phyloP scores from a whole-genome alignment of 257 asterid genomes.

The Eucommia ulmoides region DNA sequence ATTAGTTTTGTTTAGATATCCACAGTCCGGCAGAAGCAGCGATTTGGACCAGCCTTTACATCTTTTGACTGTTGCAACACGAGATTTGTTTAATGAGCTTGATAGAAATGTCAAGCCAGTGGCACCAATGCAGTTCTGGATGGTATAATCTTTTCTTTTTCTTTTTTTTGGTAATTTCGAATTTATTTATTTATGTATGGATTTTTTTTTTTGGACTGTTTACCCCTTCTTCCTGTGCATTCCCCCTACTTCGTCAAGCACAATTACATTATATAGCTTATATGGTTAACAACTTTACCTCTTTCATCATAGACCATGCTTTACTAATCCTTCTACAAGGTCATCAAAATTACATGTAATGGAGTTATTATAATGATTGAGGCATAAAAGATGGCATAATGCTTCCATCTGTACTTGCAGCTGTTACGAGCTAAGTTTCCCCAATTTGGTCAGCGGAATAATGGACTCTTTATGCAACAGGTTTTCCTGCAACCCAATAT shows the following conservation, averaged over 20 bases:
- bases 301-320: too few relatives aligned
- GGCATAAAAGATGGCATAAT: constrained; percentile 72
- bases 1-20: constrained; percentile 46
- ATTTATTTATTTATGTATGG: constrained; percentile 5
- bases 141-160: constrained; percentile 37
- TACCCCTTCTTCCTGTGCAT: too few relatives aligned
- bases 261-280: too few relatives aligned
- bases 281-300: too few relatives aligned
- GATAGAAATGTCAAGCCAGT: constrained; percentile 89
- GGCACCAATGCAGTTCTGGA: constrained; percentile 86
- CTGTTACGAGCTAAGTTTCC: constrained; percentile 90
- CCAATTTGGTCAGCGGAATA: constrained; percentile 94
- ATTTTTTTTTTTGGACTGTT: too few relatives aligned
- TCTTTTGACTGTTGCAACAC: constrained; percentile 72
- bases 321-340: too few relatives aligned
- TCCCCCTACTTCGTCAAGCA: too few relatives aligned
- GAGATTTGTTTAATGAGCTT: constrained; percentile 79
- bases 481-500: constrained; percentile 27
- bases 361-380: too few relatives aligned
- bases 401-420: constrained; percentile 26
- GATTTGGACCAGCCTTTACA: constrained; percentile 77
- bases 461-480: constrained; percentile 98
- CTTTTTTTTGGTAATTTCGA: constrained; percentile 5
- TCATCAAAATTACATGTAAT: too few relatives aligned
- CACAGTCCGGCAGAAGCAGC: constrained; percentile 50